Evolutionary conservation across 2,329 filamentous ascomycete species (phyloP).

Genomic region (Phaeoacremonium minimum): DNA sequence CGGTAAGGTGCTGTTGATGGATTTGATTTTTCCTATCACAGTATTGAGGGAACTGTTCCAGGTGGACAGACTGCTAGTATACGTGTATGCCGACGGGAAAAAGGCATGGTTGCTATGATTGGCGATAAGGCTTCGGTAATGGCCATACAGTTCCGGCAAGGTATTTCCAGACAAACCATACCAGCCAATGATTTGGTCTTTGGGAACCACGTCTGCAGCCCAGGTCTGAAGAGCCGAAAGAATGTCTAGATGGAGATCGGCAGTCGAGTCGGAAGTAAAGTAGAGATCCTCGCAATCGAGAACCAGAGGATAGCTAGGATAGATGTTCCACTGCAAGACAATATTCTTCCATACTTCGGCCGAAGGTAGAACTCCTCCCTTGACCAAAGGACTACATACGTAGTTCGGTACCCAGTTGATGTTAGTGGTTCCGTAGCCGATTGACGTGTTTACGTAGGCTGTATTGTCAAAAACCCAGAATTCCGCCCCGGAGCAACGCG

Average conservation of each 20-base stretch:
- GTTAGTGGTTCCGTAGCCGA: conserved; percentile 6
- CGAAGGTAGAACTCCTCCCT: conserved; percentile 1
- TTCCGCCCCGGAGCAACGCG: background rate
- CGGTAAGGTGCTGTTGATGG: conserved; percentile 4
- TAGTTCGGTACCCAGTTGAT: conserved; percentile 7
- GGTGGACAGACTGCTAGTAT: background rate
- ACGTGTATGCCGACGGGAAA: conserved; percentile 7
- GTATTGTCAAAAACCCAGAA: conserved; percentile 7
- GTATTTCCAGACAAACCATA: conserved; percentile 6
- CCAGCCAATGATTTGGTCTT: conserved; percentile 7
- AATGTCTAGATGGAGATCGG: conserved; percentile 3
- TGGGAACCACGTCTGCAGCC: conserved; percentile 5
- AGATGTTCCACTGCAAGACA: conserved; percentile 5
- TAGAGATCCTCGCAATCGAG: conserved; percentile 8
- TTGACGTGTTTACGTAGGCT: conserved; percentile 5
- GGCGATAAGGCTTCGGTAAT: conserved; percentile 5
- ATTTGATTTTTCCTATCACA: conserved; percentile 1
- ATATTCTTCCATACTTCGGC: conserved; percentile 2
- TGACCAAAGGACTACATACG: conserved; percentile 5
- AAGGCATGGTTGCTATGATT: conserved; percentile 6
- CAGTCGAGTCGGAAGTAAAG: conserved; percentile 1
- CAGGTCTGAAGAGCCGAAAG: conserved; percentile 7
- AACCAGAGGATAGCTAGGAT: conserved; percentile 4
- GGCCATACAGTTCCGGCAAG: background rate
- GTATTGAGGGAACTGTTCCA: background rate